Evolutionary conservation across 2,329 filamentous ascomycete species (phyloP), one percentile per base, ranked within the genome.

Genomic region (Penicillium sp.): DNA sequence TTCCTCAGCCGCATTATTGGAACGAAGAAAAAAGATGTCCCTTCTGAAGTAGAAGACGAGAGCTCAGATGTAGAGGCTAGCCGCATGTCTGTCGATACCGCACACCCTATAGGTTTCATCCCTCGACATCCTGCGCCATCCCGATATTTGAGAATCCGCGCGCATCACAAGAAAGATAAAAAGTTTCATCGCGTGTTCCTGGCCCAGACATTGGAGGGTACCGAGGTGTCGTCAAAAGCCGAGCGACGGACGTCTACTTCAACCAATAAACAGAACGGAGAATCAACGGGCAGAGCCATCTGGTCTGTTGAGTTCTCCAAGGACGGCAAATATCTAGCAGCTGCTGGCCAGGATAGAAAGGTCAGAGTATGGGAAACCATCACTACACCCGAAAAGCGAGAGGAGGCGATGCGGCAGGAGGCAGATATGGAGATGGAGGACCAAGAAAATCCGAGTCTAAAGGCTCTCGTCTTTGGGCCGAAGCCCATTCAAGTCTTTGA

Each of bases 241-340:
- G 55, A 59, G 14, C 69, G 69, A 48, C 52, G 61, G 46, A 50
- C 55, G 44, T 59, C 59, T 6, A 57, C 57, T 13, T 59, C 56
- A n/a, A 51, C 54, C 9, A 50, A 50, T 13, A 50, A 49, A 27
- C 57, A 53, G 40, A 56, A 54, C 41, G 57, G 57, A 8, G 57
- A 59, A 41, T 51, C 61, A 46, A 61, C 71, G 32, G 75, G 75
- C 40, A 75, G 86, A 50, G 89, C 93, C 0, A 84, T 95, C 27
- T 98, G 93, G 93, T 85, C 91, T 0, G 81, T 88, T 53, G 87
- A 93, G 60, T 97, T 97, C 62, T 97, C 91, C 61, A 85, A 85
- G 50, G 91, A 97, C 70, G 93, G 93, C 4, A 87, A 78, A 60
- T 95, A 90, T 65, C 75, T 98, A 14, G 93, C 93, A 5, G 89